Percentiles rank a stretch among this genome's conserved stretches.
Conservation (phyloP, 768 basidiomycete species). For the Rhodotorula kratochvilovae region DNA sequence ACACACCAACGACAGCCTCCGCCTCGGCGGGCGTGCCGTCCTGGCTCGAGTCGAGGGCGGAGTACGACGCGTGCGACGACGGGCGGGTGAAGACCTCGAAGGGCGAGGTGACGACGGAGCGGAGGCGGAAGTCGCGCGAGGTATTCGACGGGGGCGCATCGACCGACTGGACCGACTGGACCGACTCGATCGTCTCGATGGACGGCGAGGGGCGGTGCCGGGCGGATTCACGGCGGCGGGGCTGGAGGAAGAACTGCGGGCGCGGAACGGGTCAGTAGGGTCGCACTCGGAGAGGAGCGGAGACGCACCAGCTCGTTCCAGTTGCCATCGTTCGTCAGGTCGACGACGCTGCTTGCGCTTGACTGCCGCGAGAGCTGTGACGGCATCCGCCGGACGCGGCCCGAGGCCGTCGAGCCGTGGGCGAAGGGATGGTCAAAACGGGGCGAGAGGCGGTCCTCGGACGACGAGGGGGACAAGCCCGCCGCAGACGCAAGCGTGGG, state of each 20-base stretch:
- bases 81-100: not conserved
- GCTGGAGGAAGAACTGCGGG: slow-evolving; percentile 17
- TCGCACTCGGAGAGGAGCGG: no score
- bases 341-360: slow-evolving; percentile 7
- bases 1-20: no score
- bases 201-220: not conserved
- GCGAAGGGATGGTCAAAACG: not conserved
- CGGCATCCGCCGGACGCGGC: no score
- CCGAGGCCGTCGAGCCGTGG: not conserved
- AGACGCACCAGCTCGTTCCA: slow-evolving; percentile 8
- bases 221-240: not conserved
- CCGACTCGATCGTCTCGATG: not conserved
- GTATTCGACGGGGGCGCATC: not conserved
- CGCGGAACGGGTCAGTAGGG: not conserved
- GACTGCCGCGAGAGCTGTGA: slow-evolving; percentile 2
- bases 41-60: no score
- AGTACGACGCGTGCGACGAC: no score
- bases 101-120: not conserved
- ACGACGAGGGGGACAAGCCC: not conserved
- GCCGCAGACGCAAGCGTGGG: not conserved
- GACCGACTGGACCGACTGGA: not conserved
- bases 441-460: not conserved
- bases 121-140: not conserved
- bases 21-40: not conserved
- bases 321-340: not conserved